These are phyloP conservation scores for Ustilago lituana DNA, from an alignment of 1,284 basidiomycete genomes.

Conservation along the genomic window DNA sequence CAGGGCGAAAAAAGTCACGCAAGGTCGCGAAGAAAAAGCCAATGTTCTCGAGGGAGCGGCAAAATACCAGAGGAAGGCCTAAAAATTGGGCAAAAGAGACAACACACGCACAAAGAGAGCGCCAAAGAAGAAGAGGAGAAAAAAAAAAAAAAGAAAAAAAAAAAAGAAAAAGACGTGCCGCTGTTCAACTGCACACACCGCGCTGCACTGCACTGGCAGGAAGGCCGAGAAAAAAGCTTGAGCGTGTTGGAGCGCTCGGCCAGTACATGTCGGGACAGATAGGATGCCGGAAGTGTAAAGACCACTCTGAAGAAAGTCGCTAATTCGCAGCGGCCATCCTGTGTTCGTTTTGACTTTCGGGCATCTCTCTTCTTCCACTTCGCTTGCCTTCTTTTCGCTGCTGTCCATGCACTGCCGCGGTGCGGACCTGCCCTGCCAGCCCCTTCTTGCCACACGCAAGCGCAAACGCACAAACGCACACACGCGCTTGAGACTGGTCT, in stretches of 20 bases:
- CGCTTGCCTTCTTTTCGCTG: no score
- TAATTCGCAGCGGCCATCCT: no score
- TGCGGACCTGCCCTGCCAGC: neutral
- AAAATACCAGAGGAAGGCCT: constrained; percentile 1
- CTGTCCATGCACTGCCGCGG: neutral
- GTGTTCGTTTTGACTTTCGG: no score
- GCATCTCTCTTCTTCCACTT: neutral
- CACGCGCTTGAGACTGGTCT: neutral
- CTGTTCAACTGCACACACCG: constrained; percentile 8
- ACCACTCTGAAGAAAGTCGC: no score
- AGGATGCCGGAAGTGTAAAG: no score
- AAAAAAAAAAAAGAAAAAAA: neutral
- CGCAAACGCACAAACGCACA: neutral
- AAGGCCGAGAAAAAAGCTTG: neutral
- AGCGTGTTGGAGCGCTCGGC: neutral
- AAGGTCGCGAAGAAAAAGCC: neutral
- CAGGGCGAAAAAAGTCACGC: constrained; percentile 25
- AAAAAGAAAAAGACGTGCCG: constrained; percentile 4
- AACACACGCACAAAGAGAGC: neutral
- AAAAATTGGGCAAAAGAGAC: constrained; percentile 1
- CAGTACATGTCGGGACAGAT: neutral
- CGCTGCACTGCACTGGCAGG: neutral
- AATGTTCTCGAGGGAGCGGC: neutral
- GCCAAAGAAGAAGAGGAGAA: neutral
- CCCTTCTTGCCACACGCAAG: neutral